Conservation (phyloP, 345 rosid genomes). For the Rubroshorea leprosula region DNA sequence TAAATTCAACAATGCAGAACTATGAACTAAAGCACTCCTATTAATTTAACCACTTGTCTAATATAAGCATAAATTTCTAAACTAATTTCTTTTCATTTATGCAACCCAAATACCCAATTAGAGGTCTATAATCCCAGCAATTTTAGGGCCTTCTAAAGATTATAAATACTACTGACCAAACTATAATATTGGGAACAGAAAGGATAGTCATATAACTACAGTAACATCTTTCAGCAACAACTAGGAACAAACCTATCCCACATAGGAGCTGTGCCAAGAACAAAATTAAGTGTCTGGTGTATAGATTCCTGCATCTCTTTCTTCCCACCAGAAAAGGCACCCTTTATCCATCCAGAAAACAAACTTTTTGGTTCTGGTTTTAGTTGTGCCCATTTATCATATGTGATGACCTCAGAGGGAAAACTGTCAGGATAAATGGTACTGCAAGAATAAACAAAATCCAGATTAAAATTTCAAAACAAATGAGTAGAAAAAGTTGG, state of each 20-base stretch:
- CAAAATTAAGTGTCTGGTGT: conserved; percentile 58
- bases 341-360: conserved; percentile 77
- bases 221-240: not conserved
- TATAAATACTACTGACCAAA: no score
- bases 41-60: no score
- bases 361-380: conserved; percentile 53
- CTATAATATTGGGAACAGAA: not conserved
- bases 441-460: conserved; percentile 32
- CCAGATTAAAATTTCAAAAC: no score
- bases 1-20: no score
- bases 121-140: not conserved
- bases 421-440: conserved; percentile 40
- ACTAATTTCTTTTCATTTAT: no score
- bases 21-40: no score
- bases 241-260: conserved; percentile 79
- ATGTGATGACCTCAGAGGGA: conserved; percentile 65
- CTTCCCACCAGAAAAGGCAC: conserved; percentile 63
- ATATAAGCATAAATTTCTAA: no score
- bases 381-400: conserved; percentile 65
- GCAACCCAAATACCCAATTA: not conserved
- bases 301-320: conserved; percentile 83
- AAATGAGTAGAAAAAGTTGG: not conserved
- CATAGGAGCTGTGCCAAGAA: conserved; percentile 78
- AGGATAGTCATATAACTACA: conserved; percentile 2
- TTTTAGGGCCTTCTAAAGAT: no score